These are phyloP conservation scores for Penicillium psychrosexuale DNA, from an alignment of 2,329 filamentous ascomycete genomes.

Conservation along the genomic window DNA sequence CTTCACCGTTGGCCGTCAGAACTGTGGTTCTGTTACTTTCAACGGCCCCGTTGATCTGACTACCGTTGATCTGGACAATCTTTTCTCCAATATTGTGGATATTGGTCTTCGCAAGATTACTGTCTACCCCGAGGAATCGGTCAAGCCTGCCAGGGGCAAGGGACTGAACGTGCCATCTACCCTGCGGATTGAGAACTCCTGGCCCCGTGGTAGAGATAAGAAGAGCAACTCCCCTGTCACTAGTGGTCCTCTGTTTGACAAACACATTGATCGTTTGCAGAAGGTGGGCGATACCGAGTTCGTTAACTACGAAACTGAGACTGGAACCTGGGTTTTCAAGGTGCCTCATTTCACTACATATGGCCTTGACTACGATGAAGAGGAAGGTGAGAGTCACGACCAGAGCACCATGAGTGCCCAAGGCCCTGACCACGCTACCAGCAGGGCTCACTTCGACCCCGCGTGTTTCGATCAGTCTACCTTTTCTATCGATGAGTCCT, in stretches of 20 bases:
- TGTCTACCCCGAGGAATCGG: conserved; percentile 72
- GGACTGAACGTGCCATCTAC: conserved; percentile 88
- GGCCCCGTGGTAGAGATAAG: conserved; percentile 70
- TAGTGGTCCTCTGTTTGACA: conserved; percentile 65
- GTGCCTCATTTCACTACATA: conserved; percentile 99
- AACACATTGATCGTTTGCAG: conserved; percentile 77
- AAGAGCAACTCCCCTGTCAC: conserved; percentile 56
- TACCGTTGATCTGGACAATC: conserved; percentile 72
- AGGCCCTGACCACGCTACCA: conserved; percentile 50
- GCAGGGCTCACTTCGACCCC: conserved; percentile 37
- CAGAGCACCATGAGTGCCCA: conserved; percentile 50
- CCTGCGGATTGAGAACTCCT: conserved; percentile 88
- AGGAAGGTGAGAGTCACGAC: conserved; percentile 53
- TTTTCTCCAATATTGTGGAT: conserved; percentile 72
- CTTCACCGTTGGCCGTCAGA: conserved; percentile 78
- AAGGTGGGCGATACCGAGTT: conserved; percentile 78
- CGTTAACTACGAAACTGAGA: conserved; percentile 71
- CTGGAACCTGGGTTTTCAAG: conserved; percentile 83
- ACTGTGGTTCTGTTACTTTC: conserved; percentile 79
- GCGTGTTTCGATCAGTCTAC: conserved; percentile 39
- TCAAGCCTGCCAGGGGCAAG: conserved; percentile 80
- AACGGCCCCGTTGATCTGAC: conserved; percentile 78
- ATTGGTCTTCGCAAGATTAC: conserved; percentile 77
- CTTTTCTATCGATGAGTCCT: conserved; percentile 43
- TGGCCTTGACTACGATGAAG: conserved; percentile 74